phyloP scores from a whole-genome alignment of 116 monocot genomes.

The Posidonia oceanica region DNA sequence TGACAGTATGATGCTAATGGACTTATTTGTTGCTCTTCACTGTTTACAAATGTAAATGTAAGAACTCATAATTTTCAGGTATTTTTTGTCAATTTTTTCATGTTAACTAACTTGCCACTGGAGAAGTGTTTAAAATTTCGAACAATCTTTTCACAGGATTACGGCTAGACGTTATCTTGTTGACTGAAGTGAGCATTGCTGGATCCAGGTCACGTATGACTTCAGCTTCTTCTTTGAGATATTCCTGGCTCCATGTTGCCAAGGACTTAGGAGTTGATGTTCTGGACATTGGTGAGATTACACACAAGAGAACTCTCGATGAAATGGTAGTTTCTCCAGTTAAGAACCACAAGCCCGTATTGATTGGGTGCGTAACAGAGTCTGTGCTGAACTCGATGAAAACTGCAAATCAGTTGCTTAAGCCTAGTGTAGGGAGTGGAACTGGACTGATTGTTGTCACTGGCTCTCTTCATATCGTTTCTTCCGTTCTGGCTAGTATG shows the following conservation, averaged over 20 bases:
- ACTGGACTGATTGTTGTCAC: constrained; percentile 55
- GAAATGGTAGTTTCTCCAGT: not conserved
- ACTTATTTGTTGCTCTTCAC: too few species aligned
- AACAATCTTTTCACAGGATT: constrained; percentile 23
- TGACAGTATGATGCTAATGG: too few species aligned
- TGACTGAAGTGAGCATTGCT: constrained; percentile 68
- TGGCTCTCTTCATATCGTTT: constrained; percentile 81
- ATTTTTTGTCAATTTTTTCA: too few species aligned
- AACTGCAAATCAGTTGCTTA: constrained; percentile 35
- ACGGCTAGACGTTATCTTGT: constrained; percentile 46
- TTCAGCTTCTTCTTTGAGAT: constrained; percentile 51
- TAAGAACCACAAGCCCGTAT: constrained; percentile 1
- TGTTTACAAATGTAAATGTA: too few species aligned
- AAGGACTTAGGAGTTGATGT: constrained; percentile 24
- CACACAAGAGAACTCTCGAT: not conserved
- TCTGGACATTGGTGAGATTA: constrained; percentile 32
- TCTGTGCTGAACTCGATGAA: constrained; percentile 25
- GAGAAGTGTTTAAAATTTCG: not conserved
- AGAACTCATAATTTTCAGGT: too few species aligned
- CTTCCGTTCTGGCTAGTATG: constrained; percentile 33
- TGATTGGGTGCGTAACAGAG: constrained; percentile 22
- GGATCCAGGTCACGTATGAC: constrained; percentile 49
- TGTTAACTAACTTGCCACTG: not conserved
- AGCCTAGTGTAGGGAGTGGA: constrained; percentile 10
- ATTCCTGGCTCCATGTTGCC: constrained; percentile 43